Percentiles rank a stretch among this genome's conserved stretches.
phyloP scores from a whole-genome alignment of 805 yeast species.

The Sugiyamaella smithiae region DNA sequence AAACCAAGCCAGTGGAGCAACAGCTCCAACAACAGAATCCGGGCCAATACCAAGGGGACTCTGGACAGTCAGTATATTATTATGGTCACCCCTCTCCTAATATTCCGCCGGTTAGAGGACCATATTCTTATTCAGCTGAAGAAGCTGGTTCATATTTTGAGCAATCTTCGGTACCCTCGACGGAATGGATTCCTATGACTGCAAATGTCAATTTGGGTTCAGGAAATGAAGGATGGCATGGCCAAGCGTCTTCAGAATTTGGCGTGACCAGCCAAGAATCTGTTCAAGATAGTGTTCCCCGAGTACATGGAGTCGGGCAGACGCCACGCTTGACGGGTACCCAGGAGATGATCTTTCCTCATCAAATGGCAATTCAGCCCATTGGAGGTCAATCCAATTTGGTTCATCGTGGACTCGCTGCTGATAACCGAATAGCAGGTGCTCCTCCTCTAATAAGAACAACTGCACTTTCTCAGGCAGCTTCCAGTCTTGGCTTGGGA shows the following conservation, averaged over 20 bases:
- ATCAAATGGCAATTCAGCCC: not conserved
- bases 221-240: too few species aligned
- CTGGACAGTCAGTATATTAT: conserved; percentile 3
- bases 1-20: not conserved
- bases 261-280: too few species aligned
- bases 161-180: not conserved
- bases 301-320: too few species aligned
- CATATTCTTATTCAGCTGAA: not conserved
- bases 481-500: conserved; percentile 19
- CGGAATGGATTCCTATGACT: not conserved
- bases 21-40: conserved; percentile 1
- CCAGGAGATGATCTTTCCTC: not conserved
- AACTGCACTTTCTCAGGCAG: conserved; percentile 27
- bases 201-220: too few species aligned
- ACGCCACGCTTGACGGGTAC: too few species aligned
- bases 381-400: too few species aligned
- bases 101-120: not conserved
- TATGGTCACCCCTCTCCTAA: conserved; percentile 2
- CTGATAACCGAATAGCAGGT: not conserved
- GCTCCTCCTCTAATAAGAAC: conserved; percentile 28
- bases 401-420: too few species aligned
- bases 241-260: too few species aligned
- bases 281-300: too few species aligned
- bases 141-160: not conserved
- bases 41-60: too few species aligned